phyloP scores from a whole-genome alignment of 495 filamentous ascomycete genomes.

The Letharia lupina region DNA sequence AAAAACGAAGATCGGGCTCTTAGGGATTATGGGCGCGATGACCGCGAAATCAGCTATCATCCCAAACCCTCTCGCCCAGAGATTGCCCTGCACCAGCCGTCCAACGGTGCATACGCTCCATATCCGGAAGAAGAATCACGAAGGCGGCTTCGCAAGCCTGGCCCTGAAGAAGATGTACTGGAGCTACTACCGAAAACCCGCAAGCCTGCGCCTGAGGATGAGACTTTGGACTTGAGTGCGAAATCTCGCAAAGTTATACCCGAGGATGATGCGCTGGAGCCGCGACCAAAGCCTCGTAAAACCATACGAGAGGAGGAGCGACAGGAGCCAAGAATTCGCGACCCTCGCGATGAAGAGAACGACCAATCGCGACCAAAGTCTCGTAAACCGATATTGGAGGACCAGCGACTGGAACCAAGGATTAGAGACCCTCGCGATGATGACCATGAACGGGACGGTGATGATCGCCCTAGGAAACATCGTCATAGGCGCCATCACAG shows the following conservation, averaged over 20 bases:
- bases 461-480: slow-evolving; percentile 20
- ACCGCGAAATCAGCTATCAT: slow-evolving; percentile 19
- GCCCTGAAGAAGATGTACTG: slow-evolving; percentile 15
- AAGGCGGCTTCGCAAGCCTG: slow-evolving; percentile 20
- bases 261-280: not conserved
- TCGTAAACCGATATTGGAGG: slow-evolving; percentile 16
- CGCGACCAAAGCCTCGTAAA: slow-evolving; percentile 8
- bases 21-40: slow-evolving; percentile 20
- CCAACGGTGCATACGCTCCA: slow-evolving; percentile 19
- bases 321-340: slow-evolving; percentile 7
- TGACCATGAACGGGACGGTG: slow-evolving; percentile 16
- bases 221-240: not conserved
- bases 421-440: slow-evolving; percentile 28
- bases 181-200: not conserved
- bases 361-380: slow-evolving; percentile 10
- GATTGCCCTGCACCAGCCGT: slow-evolving; percentile 18
- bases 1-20: slow-evolving; percentile 20
- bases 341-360: slow-evolving; percentile 7
- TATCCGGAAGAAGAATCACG: slow-evolving; percentile 19
- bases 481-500: slow-evolving; percentile 19
- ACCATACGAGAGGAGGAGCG: slow-evolving; percentile 18
- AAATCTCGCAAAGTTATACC: not conserved
- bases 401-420: slow-evolving; percentile 13
- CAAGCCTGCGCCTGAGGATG: slow-evolving; percentile 1
- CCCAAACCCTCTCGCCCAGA: slow-evolving; percentile 11